Percentiles rank a stretch among this genome's conserved stretches.
Evolutionary conservation across 2,329 filamentous ascomycete genomes (phyloP).

Genomic region (Fusarium guadeloupense): DNA sequence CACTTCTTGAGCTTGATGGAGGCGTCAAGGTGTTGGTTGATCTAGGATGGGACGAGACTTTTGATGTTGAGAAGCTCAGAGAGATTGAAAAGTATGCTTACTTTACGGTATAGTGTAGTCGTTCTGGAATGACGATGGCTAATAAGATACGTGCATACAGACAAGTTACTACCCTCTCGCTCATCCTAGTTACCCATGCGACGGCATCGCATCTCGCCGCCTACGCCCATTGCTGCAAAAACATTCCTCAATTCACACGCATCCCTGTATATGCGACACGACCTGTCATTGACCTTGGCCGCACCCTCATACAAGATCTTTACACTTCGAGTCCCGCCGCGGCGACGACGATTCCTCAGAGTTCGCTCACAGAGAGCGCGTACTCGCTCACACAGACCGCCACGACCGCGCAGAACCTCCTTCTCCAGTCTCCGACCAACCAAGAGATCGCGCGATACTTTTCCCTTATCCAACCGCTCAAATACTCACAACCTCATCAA

Average conservation of each 20-base stretch:
- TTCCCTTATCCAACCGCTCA: conserved; percentile 86
- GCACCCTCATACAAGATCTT: conserved; percentile 89
- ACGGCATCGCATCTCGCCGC: conserved; percentile 92
- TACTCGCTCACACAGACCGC: conserved; percentile 64
- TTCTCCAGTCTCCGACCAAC: conserved; percentile 75
- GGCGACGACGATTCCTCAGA: conserved; percentile 79
- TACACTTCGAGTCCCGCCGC: conserved; percentile 91
- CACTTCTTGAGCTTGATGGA: conserved; percentile 95
- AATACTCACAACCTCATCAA: conserved; percentile 96
- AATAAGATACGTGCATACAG: conserved; percentile 55
- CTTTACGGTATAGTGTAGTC: background rate
- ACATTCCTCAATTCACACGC: conserved; percentile 89
- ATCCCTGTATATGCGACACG: conserved; percentile 95
- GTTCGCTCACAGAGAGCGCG: conserved; percentile 72
- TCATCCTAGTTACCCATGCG: conserved; percentile 94
- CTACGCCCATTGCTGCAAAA: conserved; percentile 96
- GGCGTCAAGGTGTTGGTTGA: conserved; percentile 95
- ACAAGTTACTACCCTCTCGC: conserved; percentile 88
- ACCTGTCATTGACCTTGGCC: conserved; percentile 91
- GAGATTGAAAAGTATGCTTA: conserved; percentile 90
- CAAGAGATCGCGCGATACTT: conserved; percentile 96
- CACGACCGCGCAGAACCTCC: conserved; percentile 62
- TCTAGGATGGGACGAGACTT: conserved; percentile 94
- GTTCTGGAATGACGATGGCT: conserved; percentile 27
- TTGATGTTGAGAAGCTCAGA: conserved; percentile 81